phyloP scores from a whole-genome alignment of 108 stramenopile genomes.

The Pseudonitzschia delicatissima region DNA sequence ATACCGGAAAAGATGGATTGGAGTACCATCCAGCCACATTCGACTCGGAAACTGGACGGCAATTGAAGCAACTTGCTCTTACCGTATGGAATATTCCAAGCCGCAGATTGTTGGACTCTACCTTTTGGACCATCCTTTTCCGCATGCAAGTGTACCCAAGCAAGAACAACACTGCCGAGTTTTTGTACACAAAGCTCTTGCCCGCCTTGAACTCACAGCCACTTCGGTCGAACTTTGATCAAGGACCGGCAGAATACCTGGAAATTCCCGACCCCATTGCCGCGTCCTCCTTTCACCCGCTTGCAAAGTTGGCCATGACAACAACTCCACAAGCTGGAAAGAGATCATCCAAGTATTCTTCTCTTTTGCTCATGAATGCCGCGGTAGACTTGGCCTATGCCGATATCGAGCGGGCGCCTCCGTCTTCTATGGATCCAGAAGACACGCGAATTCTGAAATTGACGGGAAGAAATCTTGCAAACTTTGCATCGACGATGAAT shows the following conservation, averaged over 20 bases:
- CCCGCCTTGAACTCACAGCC: conserved; percentile 80
- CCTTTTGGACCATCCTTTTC: conserved; percentile 88
- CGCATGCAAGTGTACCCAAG: conserved; percentile 89
- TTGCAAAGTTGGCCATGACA: conserved; percentile 78
- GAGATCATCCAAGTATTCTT: conserved; percentile 60
- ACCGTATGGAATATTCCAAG: conserved; percentile 86
- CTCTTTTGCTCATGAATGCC: conserved; percentile 77
- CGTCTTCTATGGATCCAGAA: conserved; percentile 85
- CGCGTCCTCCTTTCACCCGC: conserved; percentile 68
- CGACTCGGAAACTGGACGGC: conserved; percentile 72
- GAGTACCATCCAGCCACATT: conserved; percentile 85
- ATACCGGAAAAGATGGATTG: conserved; percentile 83
- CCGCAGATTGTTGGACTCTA: conserved; percentile 69
- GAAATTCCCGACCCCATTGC: conserved; percentile 58
- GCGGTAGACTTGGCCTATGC: conserved; percentile 82
- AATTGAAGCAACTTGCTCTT: conserved; percentile 81
- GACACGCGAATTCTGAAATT: conserved; percentile 85
- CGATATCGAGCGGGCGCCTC: conserved; percentile 68
- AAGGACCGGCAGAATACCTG: conserved; percentile 74
- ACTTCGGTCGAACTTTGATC: conserved; percentile 75
- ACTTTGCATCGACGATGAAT: conserved; percentile 79
- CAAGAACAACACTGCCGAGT: conserved; percentile 73
- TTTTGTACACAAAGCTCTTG: conserved; percentile 83
- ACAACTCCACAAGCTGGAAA: conserved; percentile 58
- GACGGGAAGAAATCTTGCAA: conserved; percentile 81